Evolutionary conservation across 768 basidiomycete genomes (phyloP), one percentile per base, ranked within the genome.

Genomic region (Hypholoma sublateritium): DNA sequence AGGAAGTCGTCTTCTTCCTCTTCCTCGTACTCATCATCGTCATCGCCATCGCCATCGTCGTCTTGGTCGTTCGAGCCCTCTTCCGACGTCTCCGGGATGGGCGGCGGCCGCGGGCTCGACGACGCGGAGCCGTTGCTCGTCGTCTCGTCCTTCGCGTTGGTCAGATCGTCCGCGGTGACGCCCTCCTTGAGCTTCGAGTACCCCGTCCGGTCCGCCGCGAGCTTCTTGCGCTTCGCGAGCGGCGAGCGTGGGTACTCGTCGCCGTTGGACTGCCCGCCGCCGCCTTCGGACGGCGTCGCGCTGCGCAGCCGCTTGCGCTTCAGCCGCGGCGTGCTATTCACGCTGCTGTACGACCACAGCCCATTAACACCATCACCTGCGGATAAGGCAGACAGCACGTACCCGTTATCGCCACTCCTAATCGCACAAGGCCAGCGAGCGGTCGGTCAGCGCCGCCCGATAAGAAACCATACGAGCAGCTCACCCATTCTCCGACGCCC

Each of bases 181-280:
- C 78, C 83, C 62, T 87, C 86, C 67, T 91, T 91, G 53, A 91
- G 74, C 64, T 77, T 81, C 16, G 90, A 91, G 54, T 78, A 72
- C 49, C 86, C 85, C 12, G 79, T 78, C 41, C 90, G 82, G 41
- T 85, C 86, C 12, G 84, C 79, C 6, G 80, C 82, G 37, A 92
- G 62, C 71, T 86, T 91, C 76, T 90, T 91, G 70, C 91, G 83
- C 72, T 93, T 94, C 17, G 89, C 83, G 41, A 90, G 76, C 1
- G 89, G 90, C 2, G 89, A 91, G 14, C 84, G 79, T 21, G 84
- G 80, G 35, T 78, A 69, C 14, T 72, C 72, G 16, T 60, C 65
- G 14, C 72, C 69, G 59, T 74, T 79, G 48, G 69, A 32, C 28
- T 32, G 28, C 28, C 28, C 65, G 37, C 73, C 79, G 35, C 74